Evolutionary conservation across 1,139 yeast species (phyloP), one percentile per base, ranked within the genome.

Genomic region (Protomyces inouyei): DNA sequence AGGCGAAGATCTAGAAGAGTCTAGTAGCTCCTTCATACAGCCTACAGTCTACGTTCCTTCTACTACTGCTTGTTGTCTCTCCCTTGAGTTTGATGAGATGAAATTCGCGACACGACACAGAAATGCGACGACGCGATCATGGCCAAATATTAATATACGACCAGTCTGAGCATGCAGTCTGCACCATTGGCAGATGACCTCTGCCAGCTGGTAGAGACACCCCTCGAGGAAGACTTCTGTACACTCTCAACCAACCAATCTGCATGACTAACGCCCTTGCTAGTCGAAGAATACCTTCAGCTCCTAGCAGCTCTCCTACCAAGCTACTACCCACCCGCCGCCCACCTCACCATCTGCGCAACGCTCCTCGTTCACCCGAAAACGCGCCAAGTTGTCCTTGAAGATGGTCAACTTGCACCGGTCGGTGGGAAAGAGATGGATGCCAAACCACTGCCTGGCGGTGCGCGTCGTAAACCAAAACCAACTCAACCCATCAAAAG

Each of bases 171-270:
- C 23, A 43, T 43, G 48, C 48, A 43, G 12, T 43, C 48, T 18
- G 48, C 25, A 43, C 6, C 12, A 3, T 10, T 43, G 25, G 5
- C 48, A 16, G 48, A 43, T 16, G 48, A 43, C 21, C 48, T 43
- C 25, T 43, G 48, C 23, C 48, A 43, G 28, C 37, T 59, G 28
- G 52, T 59, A 12, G 63, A 59, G 36, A 45, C 63, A 1, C 63
- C 63, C 6, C 45, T 59, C 12, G 63, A 52, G 35, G 63, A 59
- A 43, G 63, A 59, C 43, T 35, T 59, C 25, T 18, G 36, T 59
- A 40, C 43, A 12, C 14, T 9, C 14, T 37, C 32, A 28, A 1
- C 32, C 32, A 28, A 2, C 1, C 1, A 2, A 28, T 28, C 8
- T 28, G 32, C 32, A 4, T 28, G 8, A 4, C 32, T 28, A 28